phyloP scores from a whole-genome alignment of 2,329 filamentous ascomycete genomes.

The Ascochyta lentis region DNA sequence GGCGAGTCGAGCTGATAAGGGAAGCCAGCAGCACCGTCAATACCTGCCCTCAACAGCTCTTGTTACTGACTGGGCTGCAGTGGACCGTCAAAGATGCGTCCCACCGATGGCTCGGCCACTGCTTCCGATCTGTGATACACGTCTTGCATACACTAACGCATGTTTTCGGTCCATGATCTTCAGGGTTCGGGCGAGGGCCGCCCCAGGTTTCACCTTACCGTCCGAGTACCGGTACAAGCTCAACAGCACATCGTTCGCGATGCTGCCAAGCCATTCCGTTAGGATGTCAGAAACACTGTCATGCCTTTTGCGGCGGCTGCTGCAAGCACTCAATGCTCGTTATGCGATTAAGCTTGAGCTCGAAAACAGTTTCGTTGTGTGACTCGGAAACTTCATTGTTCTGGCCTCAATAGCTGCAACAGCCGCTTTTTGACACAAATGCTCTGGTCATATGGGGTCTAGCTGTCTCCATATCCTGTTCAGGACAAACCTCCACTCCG shows the following conservation, averaged over 20 bases:
- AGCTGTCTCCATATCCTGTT: too few relatives aligned
- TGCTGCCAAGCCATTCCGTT: not conserved
- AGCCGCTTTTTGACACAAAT: too few relatives aligned
- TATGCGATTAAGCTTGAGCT: too few relatives aligned
- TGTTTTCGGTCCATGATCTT: not conserved
- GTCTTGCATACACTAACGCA: constrained; percentile 2
- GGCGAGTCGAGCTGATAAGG: not conserved
- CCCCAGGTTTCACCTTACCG: not conserved
- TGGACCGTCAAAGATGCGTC: not conserved
- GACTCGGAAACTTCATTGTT: too few relatives aligned
- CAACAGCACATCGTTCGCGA: not conserved
- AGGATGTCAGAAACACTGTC: not conserved
- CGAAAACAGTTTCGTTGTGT: too few relatives aligned
- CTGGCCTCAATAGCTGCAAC: too few relatives aligned
- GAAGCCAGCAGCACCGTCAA: not conserved
- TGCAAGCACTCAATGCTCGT: too few relatives aligned
- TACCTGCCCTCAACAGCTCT: not conserved
- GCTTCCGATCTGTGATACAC: not conserved
- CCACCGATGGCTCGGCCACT: not conserved
- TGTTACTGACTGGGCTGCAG: not conserved
- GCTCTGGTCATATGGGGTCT: too few relatives aligned
- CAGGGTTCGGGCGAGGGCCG: not conserved
- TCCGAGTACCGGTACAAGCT: not conserved
- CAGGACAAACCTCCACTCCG: not conserved
- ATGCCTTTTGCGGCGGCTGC: too few relatives aligned